phyloP scores from a whole-genome alignment of 2,329 filamentous ascomycete species.

The Dothistroma pini region DNA sequence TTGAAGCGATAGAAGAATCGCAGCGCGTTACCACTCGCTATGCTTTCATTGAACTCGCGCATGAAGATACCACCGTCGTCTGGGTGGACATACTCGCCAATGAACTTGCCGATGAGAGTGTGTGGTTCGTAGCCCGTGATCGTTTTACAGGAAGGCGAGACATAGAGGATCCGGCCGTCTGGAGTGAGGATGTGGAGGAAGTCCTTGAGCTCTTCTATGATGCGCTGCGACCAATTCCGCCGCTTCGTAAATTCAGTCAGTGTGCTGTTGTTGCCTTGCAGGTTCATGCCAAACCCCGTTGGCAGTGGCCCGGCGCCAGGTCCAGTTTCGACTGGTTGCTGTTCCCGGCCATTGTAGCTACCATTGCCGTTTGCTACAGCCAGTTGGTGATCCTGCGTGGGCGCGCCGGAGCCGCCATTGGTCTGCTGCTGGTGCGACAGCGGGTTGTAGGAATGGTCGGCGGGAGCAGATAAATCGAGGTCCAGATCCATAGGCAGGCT shows the following conservation, averaged over 20 bases:
- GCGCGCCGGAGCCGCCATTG: constrained; percentile 25
- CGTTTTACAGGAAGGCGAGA: constrained; percentile 71
- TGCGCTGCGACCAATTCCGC: constrained; percentile 79
- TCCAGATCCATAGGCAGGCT: constrained; percentile 48
- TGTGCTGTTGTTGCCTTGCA: constrained; percentile 49
- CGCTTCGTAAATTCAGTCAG: constrained; percentile 64
- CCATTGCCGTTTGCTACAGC: constrained; percentile 22
- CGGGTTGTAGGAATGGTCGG: constrained; percentile 26
- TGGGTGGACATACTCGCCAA: constrained; percentile 78
- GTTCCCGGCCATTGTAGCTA: constrained; percentile 27
- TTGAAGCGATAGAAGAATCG: constrained; percentile 83
- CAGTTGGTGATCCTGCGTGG: constrained; percentile 21
- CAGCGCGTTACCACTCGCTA: constrained; percentile 72
- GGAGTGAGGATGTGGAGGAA: constrained; percentile 83
- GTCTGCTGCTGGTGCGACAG: constrained; percentile 20
- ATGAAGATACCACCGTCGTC: constrained; percentile 82
- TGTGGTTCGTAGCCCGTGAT: constrained; percentile 72
- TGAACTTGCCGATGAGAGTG: constrained; percentile 69
- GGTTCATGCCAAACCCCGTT: constrained; percentile 49
- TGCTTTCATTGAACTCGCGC: constrained; percentile 83
- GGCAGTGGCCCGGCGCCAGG: constrained; percentile 55
- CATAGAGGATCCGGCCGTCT: constrained; percentile 77
- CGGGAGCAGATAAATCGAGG: constrained; percentile 25
- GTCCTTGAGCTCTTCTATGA: constrained; percentile 86
- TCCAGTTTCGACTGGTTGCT: constrained; percentile 36